A percentile compares a stretch with the other conserved stretches of the same genome.
phyloP scores from a whole-genome alignment of 495 filamentous ascomycete species.

The Cenococcum geophilum region DNA sequence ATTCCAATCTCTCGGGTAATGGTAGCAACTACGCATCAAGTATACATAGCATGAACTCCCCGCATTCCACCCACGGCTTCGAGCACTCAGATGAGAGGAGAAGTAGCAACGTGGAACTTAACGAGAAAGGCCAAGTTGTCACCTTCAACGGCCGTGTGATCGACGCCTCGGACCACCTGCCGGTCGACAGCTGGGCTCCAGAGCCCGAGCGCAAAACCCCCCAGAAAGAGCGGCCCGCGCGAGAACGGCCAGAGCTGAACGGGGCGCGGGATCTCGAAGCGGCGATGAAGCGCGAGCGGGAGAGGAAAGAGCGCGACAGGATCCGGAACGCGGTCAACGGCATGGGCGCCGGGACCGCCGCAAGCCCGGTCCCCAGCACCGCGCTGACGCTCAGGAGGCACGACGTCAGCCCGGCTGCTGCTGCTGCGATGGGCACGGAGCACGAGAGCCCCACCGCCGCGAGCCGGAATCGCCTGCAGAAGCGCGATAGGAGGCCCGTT shows the following conservation, averaged over 20 bases:
- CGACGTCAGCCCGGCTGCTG: slow-evolving; percentile 25
- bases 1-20: no score
- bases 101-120: slow-evolving; percentile 17
- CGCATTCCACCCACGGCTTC: background rate
- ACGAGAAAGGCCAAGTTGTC: slow-evolving; percentile 50
- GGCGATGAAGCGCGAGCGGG: slow-evolving; percentile 21
- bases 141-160: slow-evolving; percentile 79
- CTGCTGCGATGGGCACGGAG: slow-evolving; percentile 17
- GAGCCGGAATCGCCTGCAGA: slow-evolving; percentile 58
- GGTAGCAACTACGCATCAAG: background rate
- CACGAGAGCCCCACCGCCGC: slow-evolving; percentile 29
- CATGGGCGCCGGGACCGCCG: background rate
- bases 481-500: slow-evolving; percentile 35
- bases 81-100: background rate
- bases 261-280: slow-evolving; percentile 27
- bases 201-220: slow-evolving; percentile 77
- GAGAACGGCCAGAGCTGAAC: slow-evolving; percentile 19
- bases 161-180: slow-evolving; percentile 90
- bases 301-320: slow-evolving; percentile 20
- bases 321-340: slow-evolving; percentile 21
- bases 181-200: slow-evolving; percentile 84
- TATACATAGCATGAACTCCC: background rate
- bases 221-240: slow-evolving; percentile 42
- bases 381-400: slow-evolving; percentile 17
- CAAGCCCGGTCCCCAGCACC: slow-evolving; percentile 22